These are phyloP conservation scores for Globisporangium cederbergense DNA, from an alignment of 352 stramenopile genomes.

Conservation along the genomic window DNA sequence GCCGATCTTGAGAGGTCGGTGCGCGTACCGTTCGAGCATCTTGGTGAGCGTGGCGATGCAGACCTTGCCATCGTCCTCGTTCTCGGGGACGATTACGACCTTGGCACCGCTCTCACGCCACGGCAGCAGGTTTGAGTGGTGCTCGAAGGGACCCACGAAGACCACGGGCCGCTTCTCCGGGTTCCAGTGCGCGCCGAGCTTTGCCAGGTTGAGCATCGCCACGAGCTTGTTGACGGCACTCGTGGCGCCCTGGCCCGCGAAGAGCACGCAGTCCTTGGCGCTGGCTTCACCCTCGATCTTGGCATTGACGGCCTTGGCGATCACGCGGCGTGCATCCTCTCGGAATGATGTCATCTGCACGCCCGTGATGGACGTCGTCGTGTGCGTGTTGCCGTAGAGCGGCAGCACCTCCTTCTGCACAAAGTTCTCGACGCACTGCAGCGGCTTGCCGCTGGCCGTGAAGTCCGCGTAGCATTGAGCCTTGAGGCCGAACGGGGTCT, in stretches of 20 bases:
- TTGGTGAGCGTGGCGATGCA: constrained; percentile 53
- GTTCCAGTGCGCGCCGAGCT: background rate
- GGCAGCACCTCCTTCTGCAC: constrained; percentile 86
- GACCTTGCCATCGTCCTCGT: constrained; percentile 35
- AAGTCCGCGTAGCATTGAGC: constrained; percentile 94
- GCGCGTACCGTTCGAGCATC: constrained; percentile 46
- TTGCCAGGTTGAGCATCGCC: constrained; percentile 46
- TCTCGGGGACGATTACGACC: constrained; percentile 74
- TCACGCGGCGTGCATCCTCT: constrained; percentile 92
- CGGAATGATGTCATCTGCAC: constrained; percentile 93
- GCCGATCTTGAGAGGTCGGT: constrained; percentile 74
- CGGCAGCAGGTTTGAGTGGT: constrained; percentile 97
- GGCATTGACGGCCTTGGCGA: constrained; percentile 89
- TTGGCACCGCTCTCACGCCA: constrained; percentile 92
- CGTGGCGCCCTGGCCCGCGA: constrained; percentile 88
- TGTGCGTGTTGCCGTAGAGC: constrained; percentile 98
- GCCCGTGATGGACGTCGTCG: constrained; percentile 77
- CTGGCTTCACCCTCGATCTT: constrained; percentile 83
- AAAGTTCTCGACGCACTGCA: constrained; percentile 90
- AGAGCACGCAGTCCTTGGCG: constrained; percentile 94
- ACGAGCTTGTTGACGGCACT: constrained; percentile 83
- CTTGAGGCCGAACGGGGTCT: constrained; percentile 62
- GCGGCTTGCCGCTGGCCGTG: constrained; percentile 88
- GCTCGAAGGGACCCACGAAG: constrained; percentile 93
- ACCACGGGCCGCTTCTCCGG: constrained; percentile 67